Percentiles rank a stretch among this genome's conserved stretches.
Evolutionary conservation across 805 yeast genomes (phyloP).

Genomic region (Yarrowia yakushimensis): DNA sequence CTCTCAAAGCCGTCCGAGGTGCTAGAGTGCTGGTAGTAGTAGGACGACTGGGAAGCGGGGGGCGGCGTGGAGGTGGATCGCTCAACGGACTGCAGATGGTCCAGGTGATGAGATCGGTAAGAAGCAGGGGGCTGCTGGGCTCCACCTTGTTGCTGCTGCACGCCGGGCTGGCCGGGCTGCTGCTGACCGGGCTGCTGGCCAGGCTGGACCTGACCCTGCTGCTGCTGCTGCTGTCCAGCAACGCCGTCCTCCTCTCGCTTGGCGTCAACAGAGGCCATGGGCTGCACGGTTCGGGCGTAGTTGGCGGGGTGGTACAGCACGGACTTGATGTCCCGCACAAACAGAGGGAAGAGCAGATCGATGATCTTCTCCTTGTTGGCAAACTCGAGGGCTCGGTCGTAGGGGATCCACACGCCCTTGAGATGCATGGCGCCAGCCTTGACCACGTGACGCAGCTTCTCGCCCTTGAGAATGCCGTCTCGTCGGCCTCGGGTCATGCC

Average conservation of each 20-base stretch:
- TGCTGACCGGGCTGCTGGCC: neutral
- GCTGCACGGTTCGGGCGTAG: slow-evolving; percentile 38
- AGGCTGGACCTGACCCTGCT: slow-evolving; percentile 7
- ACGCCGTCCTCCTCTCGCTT: slow-evolving; percentile 29
- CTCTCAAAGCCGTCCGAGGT: slow-evolving; percentile 22
- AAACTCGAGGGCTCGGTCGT: slow-evolving; percentile 75
- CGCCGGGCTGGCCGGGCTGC: slow-evolving; percentile 11
- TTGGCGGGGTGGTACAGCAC: slow-evolving; percentile 34
- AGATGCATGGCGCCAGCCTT: slow-evolving; percentile 84
- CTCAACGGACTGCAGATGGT: slow-evolving; percentile 22
- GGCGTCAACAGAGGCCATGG: slow-evolving; percentile 36
- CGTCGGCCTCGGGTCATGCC: slow-evolving; percentile 85
- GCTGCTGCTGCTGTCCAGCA: slow-evolving; percentile 25
- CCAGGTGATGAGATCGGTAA: slow-evolving; percentile 23
- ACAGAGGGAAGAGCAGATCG: slow-evolving; percentile 62
- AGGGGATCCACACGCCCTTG: slow-evolving; percentile 89
- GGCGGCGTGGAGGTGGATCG: slow-evolving; percentile 26
- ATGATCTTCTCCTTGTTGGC: slow-evolving; percentile 76
- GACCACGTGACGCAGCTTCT: slow-evolving; percentile 72
- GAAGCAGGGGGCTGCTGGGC: slow-evolving; percentile 23
- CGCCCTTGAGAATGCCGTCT: slow-evolving; percentile 78
- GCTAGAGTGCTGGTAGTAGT: slow-evolving; percentile 26
- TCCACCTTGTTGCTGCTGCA: slow-evolving; percentile 1
- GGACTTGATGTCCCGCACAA: slow-evolving; percentile 61
- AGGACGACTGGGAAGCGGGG: slow-evolving; percentile 27